Conservation (phyloP, 371 early-diverging fungal genomes). For the Gilbertella persicaria region DNA sequence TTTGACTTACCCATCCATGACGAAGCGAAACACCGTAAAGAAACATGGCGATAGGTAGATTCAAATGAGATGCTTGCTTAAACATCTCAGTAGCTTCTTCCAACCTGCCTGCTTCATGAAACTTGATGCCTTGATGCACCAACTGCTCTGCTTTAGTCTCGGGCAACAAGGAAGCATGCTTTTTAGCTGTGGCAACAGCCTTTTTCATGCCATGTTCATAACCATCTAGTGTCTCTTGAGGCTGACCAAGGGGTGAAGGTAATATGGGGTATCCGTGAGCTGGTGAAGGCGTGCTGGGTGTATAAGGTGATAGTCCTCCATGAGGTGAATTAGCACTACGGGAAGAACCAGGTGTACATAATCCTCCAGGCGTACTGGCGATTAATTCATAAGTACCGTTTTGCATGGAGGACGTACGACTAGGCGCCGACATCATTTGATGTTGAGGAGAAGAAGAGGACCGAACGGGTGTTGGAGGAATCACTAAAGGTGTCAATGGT, state of each 20-base stretch:
- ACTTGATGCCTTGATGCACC: slow-evolving; percentile 59
- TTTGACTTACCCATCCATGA: slow-evolving; percentile 72
- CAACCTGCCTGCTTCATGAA: slow-evolving; percentile 71
- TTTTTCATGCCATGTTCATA: background rate
- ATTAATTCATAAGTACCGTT: slow-evolving; percentile 1
- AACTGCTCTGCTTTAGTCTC: slow-evolving; percentile 15
- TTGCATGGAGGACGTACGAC: slow-evolving; percentile 23
- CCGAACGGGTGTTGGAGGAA: slow-evolving; percentile 26
- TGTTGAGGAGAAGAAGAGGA: slow-evolving; percentile 13
- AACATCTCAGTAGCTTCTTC: slow-evolving; percentile 75
- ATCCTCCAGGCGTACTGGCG: slow-evolving; percentile 11
- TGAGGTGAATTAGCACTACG: slow-evolving; percentile 15
- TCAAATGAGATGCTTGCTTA: slow-evolving; percentile 62
- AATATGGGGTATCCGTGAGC: slow-evolving; percentile 6
- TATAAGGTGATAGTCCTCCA: slow-evolving; percentile 13
- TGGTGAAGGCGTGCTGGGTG: slow-evolving; percentile 21
- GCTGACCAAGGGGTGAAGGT: slow-evolving; percentile 4
- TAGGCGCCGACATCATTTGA: slow-evolving; percentile 5
- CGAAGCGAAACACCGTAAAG: slow-evolving; percentile 82
- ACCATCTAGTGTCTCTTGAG: background rate
- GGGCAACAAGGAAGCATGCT: slow-evolving; percentile 16
- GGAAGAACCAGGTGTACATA: slow-evolving; percentile 19
- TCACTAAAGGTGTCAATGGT: slow-evolving; percentile 30
- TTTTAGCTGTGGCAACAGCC: background rate
- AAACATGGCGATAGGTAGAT: slow-evolving; percentile 75